Conservation (phyloP, 2,329 filamentous ascomycete species). For the Diplodia sapinea region DNA sequence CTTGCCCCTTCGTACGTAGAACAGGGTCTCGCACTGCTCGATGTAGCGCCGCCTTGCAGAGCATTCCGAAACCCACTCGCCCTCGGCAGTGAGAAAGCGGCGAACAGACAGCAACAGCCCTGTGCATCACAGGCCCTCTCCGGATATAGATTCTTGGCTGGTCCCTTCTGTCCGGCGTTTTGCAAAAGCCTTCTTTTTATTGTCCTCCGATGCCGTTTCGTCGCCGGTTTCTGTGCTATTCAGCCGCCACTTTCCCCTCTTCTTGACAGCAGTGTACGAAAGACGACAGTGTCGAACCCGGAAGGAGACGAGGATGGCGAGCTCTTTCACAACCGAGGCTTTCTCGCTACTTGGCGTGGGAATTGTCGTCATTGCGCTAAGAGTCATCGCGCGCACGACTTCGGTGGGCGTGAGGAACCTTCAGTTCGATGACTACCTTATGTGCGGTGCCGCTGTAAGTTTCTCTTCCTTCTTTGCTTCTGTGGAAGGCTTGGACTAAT, state of each 20-base stretch:
- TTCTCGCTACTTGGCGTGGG: conserved; percentile 35
- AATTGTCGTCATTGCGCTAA: conserved; percentile 34
- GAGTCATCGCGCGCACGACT: conserved; percentile 34
- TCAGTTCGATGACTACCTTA: conserved; percentile 35
- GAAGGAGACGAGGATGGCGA: conserved; percentile 23
- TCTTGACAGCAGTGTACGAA: neutral
- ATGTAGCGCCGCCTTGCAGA: neutral
- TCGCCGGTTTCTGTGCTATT: neutral
- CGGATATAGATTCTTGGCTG: neutral
- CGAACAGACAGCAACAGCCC: neutral
- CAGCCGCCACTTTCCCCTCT: neutral
- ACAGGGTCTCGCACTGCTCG: neutral
- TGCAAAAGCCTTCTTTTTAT: neutral
- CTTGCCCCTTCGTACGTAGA: neutral
- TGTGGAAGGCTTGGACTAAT: neutral
- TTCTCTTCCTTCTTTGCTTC: neutral
- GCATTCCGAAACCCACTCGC: conserved; percentile 5
- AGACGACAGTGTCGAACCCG: neutral
- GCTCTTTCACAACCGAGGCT: conserved; percentile 34
- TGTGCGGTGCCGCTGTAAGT: conserved; percentile 35
- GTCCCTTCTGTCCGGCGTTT: neutral
- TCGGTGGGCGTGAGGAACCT: conserved; percentile 34
- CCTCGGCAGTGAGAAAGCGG: neutral
- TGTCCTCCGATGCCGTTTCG: neutral
- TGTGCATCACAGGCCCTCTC: neutral